These are phyloP conservation scores for Pyricularia pennisetigena DNA, from an alignment of 2,329 filamentous ascomycete species.

Conservation along the genomic window DNA sequence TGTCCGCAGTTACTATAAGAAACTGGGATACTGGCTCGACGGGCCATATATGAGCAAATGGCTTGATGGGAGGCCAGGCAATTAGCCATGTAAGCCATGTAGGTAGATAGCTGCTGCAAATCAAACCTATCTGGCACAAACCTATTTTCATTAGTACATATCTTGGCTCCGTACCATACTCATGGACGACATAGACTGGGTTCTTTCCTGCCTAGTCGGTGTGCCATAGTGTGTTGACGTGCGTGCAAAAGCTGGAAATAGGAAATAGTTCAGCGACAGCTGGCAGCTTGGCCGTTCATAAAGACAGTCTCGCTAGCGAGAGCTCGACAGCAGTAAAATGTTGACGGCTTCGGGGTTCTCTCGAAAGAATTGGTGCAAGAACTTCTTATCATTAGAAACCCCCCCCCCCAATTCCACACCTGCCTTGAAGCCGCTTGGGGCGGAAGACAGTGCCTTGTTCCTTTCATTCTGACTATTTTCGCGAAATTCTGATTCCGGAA, in stretches of 20 bases:
- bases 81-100: slow-evolving; percentile 3
- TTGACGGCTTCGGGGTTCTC: neutral
- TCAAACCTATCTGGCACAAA: neutral
- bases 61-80: slow-evolving; percentile 37
- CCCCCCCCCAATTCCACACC: neutral
- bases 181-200: too few relatives aligned
- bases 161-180: too few relatives aligned
- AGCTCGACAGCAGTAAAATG: neutral
- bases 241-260: neutral
- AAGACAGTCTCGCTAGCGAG: neutral
- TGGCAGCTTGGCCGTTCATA: neutral
- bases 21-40: slow-evolving; percentile 87
- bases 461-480: too few relatives aligned
- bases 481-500: too few relatives aligned
- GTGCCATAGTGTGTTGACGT: neutral
- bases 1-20: slow-evolving; percentile 88
- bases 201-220: neutral
- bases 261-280: neutral
- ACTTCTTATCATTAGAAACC: neutral
- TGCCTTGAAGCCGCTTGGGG: neutral
- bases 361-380: neutral
- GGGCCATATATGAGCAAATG: slow-evolving; percentile 74
- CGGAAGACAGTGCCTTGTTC: too few relatives aligned
- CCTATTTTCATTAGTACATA: neutral
- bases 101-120: neutral